Evolutionary conservation across 129 eudicot species (phyloP).

Genomic region (Dittrichia graveolens): DNA sequence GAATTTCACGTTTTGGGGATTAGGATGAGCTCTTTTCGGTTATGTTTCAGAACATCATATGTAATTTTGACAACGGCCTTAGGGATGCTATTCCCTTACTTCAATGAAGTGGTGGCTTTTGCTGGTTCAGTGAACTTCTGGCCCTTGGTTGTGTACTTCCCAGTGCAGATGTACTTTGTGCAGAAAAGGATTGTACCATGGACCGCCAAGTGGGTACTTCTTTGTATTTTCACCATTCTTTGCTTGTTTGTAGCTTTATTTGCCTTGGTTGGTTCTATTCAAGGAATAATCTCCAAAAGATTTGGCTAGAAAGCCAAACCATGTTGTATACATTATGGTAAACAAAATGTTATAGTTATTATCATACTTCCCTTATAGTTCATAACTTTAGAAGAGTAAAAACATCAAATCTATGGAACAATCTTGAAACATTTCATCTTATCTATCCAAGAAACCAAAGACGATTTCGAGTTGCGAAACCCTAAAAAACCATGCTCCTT

Average conservation of each 20-base stretch:
- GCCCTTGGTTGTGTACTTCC: slow-evolving; percentile 67
- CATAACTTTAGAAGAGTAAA: neutral
- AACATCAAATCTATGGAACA: slow-evolving; percentile 26
- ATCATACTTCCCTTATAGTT: too few species aligned
- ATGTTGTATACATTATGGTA: neutral
- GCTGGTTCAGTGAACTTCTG: slow-evolving; percentile 66
- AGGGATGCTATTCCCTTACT: slow-evolving; percentile 57
- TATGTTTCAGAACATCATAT: slow-evolving; percentile 53
- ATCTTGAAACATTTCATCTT: slow-evolving; percentile 30
- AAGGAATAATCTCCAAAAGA: slow-evolving; percentile 52
- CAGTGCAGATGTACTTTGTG: slow-evolving; percentile 52
- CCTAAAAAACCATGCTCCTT: slow-evolving; percentile 41
- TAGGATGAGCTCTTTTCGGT: slow-evolving; percentile 40
- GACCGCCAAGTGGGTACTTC: slow-evolving; percentile 50
- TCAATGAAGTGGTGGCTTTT: slow-evolving; percentile 61
- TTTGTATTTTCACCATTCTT: slow-evolving; percentile 42
- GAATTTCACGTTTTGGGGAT: slow-evolving; percentile 25
- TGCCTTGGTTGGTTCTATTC: slow-evolving; percentile 55
- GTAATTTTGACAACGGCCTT: slow-evolving; percentile 45
- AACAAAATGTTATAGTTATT: too few species aligned
- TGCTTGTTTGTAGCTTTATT: slow-evolving; percentile 46
- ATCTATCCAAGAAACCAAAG: slow-evolving; percentile 44
- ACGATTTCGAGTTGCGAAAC: slow-evolving; percentile 31
- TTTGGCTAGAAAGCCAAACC: slow-evolving; percentile 31
- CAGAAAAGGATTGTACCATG: slow-evolving; percentile 43